Base-by-base conservation (phyloP, 345 rosid species). In the Euphorbia tirucalli region DNA sequence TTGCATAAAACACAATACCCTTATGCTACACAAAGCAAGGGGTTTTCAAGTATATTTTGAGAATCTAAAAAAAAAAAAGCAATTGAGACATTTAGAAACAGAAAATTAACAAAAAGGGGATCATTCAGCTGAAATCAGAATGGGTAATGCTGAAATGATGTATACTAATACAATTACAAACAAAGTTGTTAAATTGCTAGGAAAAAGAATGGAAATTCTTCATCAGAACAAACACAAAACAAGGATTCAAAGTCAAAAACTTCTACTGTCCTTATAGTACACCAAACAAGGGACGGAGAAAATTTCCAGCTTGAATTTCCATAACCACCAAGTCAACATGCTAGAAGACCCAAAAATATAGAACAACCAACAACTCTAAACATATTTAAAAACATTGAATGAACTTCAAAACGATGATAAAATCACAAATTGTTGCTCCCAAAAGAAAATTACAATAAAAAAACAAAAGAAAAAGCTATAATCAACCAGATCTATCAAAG, bases 321-420 rank as follows among this genome's bases (percentile, higher is more conserved):
- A 71, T 25, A 71, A 65, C 79, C 79, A 76, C 66, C 74, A 48
- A 70, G 65, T 71, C 75, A 76, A 71, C 75, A 70, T 70, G 19
- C 72, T 59, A 61, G 14, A 67, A 61, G 16, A 43, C 46, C 68
- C 50, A 65, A 25, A 24, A 65, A 13, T 15, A 22, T 11, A 52
- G 59, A 24, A 7, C 9, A 21, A 44, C 54, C 28, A 44, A 46
- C 57, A 44, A 21, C 62, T 18, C 71, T 21, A 62, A 5, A 18
- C 25, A 16, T 32, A 7, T 61, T 9, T n/a, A 30, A 7, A 6
- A 50, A 19, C 19, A 50, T 5, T 1, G n/a, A 16, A 18, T 37
- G 5, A 5, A 21, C 30, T 3, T 5, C 5, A 65, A 65, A 44
- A n/a, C 22, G 25, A 32, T 7, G 7, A 32, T 8, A 41, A 22